A percentile compares a stretch with the other conserved stretches of the same genome.
Conservation (phyloP, 2,329 filamentous ascomycete species). For the Neofusicoccum parvum region DNA sequence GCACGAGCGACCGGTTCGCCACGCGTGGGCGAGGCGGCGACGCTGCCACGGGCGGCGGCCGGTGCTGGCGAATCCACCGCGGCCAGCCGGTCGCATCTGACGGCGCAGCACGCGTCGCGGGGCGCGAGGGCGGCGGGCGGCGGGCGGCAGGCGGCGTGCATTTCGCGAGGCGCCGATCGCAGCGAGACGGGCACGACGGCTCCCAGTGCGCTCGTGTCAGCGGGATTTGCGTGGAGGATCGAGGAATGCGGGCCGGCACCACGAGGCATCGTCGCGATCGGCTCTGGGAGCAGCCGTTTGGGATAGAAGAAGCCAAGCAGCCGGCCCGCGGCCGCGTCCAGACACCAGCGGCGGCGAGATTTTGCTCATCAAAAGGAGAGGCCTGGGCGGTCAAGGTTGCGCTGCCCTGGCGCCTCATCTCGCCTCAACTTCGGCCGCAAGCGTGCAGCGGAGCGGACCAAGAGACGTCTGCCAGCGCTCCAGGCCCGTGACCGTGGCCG, state of each 20-base stretch:
- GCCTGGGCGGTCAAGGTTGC: not conserved
- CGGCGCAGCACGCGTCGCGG: not conserved
- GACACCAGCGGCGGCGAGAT: not conserved
- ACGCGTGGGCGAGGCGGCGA: not conserved
- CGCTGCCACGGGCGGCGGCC: too few species aligned
- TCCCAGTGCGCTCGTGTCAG: slow-evolving; percentile 11
- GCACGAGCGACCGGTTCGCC: not conserved
- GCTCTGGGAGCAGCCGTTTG: not conserved
- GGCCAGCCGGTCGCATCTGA: not conserved
- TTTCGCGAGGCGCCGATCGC: not conserved
- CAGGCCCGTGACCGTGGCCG: not conserved
- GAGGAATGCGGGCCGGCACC: slow-evolving; percentile 7
- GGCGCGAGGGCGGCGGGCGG: not conserved
- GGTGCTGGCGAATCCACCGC: slow-evolving; percentile 2
- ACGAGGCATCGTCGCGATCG: slow-evolving; percentile 9
- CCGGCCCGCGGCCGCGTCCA: not conserved
- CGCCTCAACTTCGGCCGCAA: slow-evolving; percentile 8
- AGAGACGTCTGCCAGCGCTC: not conserved
- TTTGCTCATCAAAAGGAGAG: slow-evolving; percentile 1
- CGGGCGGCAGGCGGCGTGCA: too few species aligned
- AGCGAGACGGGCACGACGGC: not conserved
- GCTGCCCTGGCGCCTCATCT: not conserved
- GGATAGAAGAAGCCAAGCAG: not conserved
- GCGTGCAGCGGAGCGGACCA: not conserved
- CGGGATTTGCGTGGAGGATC: slow-evolving; percentile 17